Conservation (phyloP, 2,329 filamentous ascomycete genomes). For the Epichloe sylvatica region DNA sequence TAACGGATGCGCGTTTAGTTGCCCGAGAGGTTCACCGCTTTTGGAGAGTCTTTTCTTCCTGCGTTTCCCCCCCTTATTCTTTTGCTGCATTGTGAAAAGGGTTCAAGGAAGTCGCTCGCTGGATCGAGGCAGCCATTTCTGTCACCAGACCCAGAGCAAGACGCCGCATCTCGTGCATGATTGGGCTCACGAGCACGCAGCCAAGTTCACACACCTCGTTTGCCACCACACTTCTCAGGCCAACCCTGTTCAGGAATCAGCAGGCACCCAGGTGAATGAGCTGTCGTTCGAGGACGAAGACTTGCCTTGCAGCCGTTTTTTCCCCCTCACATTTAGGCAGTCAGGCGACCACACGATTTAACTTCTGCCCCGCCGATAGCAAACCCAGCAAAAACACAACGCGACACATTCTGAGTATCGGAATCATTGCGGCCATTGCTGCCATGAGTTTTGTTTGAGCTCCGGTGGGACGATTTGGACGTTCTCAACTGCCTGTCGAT, state of each 20-base stretch:
- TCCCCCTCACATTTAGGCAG: too few species aligned
- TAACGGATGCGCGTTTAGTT: too few species aligned
- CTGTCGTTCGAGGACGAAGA: neutral
- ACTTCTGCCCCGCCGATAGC: neutral
- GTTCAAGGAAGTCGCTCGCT: neutral
- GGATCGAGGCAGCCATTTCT: neutral
- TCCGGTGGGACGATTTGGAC: neutral
- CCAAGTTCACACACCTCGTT: neutral
- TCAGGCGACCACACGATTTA: neutral
- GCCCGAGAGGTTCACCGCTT: neutral
- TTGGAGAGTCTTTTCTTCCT: too few species aligned
- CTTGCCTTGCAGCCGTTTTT: too few species aligned
- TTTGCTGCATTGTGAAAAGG: neutral
- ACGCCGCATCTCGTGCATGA: neutral
- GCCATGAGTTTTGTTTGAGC: neutral
- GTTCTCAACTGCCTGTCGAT: neutral
- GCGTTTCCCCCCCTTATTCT: too few species aligned
- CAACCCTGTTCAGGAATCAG: neutral
- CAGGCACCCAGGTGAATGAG: neutral
- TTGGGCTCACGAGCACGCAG: slow-evolving; percentile 2
- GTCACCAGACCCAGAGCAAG: neutral
- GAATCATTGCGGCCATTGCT: neutral
- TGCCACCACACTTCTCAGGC: neutral
- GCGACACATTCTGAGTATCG: neutral
- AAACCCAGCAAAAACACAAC: neutral